A percentile compares a stretch with the other conserved stretches of the same genome.
phyloP scores from a whole-genome alignment of 495 filamentous ascomycete genomes.

The Tuber borchii region DNA sequence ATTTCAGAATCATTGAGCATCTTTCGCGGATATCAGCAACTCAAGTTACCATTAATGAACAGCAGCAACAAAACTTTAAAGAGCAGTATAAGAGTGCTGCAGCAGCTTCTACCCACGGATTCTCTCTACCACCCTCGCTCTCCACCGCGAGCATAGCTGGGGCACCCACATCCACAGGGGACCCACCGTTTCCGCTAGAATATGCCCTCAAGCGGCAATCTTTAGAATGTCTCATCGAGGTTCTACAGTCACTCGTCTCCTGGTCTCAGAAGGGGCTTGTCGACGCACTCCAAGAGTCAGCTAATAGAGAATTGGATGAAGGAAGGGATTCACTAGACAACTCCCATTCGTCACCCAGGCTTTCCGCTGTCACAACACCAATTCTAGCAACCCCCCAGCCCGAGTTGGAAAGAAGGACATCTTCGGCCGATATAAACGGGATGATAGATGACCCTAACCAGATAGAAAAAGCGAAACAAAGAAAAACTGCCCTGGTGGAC shows the following conservation, averaged over 20 bases:
- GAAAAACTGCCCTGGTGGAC: conserved; percentile 84
- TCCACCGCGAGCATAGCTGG: conserved; percentile 64
- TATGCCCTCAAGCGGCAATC: conserved; percentile 82
- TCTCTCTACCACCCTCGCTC: conserved; percentile 66
- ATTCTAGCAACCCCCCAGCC: conserved; percentile 30
- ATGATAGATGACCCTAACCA: conserved; percentile 72
- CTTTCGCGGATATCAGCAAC: conserved; percentile 73
- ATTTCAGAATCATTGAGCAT: conserved; percentile 73
- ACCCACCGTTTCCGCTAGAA: conserved; percentile 68
- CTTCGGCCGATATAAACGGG: conserved; percentile 22
- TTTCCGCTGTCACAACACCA: conserved; percentile 35
- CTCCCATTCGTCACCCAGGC: conserved; percentile 24
- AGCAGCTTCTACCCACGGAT: conserved; percentile 21
- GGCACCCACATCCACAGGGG: conserved; percentile 47
- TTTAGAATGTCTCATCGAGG: conserved; percentile 79
- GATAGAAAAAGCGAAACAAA: conserved; percentile 84
- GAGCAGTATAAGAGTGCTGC: conserved; percentile 62
- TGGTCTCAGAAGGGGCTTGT: conserved; percentile 78
- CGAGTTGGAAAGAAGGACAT: conserved; percentile 26
- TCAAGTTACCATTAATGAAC: conserved; percentile 62
- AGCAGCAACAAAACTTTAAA: conserved; percentile 77
- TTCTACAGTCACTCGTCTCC: conserved; percentile 79
- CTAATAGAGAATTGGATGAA: conserved; percentile 27
- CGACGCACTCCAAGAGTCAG: conserved; percentile 46
- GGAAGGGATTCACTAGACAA: conserved; percentile 36